Evolutionary conservation across 2,329 filamentous ascomycete species (phyloP), one percentile per base, ranked within the genome.

Genomic region (Dactylellina sp.): DNA sequence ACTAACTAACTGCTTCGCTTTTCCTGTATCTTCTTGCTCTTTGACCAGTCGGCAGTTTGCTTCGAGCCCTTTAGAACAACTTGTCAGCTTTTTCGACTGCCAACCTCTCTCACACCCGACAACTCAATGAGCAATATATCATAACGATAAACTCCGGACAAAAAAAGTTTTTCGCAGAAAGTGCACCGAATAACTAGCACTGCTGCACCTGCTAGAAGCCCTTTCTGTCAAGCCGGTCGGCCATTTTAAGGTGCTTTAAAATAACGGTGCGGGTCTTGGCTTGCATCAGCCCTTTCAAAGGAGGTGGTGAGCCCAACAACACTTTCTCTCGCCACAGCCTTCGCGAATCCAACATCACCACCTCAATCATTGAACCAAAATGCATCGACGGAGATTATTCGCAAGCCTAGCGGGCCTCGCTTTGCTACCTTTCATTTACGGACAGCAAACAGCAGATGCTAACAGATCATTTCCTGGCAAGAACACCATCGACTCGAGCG

Each of bases 41-140:
- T 55, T 47, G 40, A 70, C 56, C 57, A 63, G 40, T 32, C 70
- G 70, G 70, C 56, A 74, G 70, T 74, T 74, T 42, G 42, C 2
- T 55, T 62, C 46, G 40, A 62, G 46, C 35, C 57, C n/a, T 55
- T 55, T 32, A 7, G 9, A 39, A 18, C 22, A 32, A 35, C 20
- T 12, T 57, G 62, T 50, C 62, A 66, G 62, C 62, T 50, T 50
- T 47, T 39, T 40, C 61, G 14, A 42, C 42, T 52, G 39, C 39
- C 28, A 53, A 24, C 46, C 20, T 47, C 42, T 52, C 24, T 52
- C 40, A 42, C 53, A 56, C 60, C 60, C 52, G 53, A 42, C 18
- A 65, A 53, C 40, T 39, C 53, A 50, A 72, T 72, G 68, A 53
- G 25, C 40, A 39, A 52, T 37, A 20, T 40, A 40, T 28, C 57